Conservation (phyloP, 495 filamentous ascomycete genomes). For the Annulohypoxylon nitens region DNA sequence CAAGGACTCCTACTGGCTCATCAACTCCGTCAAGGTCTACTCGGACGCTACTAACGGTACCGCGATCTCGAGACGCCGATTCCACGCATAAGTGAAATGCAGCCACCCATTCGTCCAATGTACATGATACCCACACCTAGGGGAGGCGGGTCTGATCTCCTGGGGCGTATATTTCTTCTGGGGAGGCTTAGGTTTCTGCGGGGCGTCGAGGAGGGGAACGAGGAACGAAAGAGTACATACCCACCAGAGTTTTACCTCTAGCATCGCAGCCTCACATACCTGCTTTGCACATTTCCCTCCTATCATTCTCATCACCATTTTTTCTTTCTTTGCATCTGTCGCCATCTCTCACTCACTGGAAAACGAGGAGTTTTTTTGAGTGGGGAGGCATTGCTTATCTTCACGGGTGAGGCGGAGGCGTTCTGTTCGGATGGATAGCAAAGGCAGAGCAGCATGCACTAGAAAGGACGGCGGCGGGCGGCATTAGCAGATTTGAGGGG, state of each 20-base stretch:
- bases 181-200: neutral
- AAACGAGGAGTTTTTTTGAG: neutral
- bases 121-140: neutral
- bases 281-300: too few relatives aligned
- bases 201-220: slow-evolving; percentile 18
- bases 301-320: neutral
- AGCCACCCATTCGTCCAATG: neutral
- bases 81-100: slow-evolving; percentile 38
- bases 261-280: slow-evolving; percentile 5
- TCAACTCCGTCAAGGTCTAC: slow-evolving; percentile 77
- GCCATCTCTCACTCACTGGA: slow-evolving; percentile 4
- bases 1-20: slow-evolving; percentile 75
- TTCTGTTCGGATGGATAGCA: slow-evolving; percentile 19
- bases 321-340: slow-evolving; percentile 4
- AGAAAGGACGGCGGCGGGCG: neutral
- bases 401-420: neutral
- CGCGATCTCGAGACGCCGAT: slow-evolving; percentile 27
- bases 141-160: slow-evolving; percentile 22
- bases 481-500: slow-evolving; percentile 1
- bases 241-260: slow-evolving; percentile 1
- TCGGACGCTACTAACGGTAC: slow-evolving; percentile 48
- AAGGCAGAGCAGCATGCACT: neutral
- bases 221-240: slow-evolving; percentile 11
- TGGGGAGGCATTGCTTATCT: neutral
- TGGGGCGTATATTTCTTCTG: neutral